Evolutionary conservation across 257 asterid species (phyloP).

Genomic region (Solanum megistacrolobum): DNA sequence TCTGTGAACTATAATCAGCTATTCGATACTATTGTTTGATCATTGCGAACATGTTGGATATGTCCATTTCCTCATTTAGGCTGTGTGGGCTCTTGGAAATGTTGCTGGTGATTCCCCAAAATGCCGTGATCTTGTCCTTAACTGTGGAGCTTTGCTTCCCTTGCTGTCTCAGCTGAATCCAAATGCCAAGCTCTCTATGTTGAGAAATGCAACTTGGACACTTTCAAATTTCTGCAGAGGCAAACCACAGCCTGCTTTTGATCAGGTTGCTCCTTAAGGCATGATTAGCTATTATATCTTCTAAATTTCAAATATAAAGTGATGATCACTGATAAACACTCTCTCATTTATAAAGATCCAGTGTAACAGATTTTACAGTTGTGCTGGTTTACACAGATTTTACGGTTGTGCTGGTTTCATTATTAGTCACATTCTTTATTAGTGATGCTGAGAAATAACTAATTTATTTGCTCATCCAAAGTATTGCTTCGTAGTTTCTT

Average conservation of each 20-base stretch:
- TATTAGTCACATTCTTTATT: neutral
- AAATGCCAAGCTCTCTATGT: conserved; percentile 74
- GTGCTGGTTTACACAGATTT: neutral
- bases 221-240: conserved; percentile 3
- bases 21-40: neutral
- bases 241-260: conserved; percentile 88
- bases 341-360: neutral
- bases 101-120: conserved; percentile 93
- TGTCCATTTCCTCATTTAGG: conserved; percentile 27
- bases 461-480: neutral
- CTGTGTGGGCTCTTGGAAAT: conserved; percentile 96
- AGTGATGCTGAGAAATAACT: neutral
- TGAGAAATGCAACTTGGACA: conserved; percentile 39
- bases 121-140: conserved; percentile 39
- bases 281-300: neutral
- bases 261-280: conserved; percentile 43
- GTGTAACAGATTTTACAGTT: neutral
- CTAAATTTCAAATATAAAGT: neutral
- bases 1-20: neutral
- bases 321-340: neutral
- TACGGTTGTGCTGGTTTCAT: neutral
- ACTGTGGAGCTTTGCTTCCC: conserved; percentile 58
- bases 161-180: conserved; percentile 71
- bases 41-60: neutral
- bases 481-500: neutral